A percentile compares a stretch with the other conserved stretches of the same genome.
These are phyloP conservation scores for Striga hermonthica DNA, from an alignment of 305 asterid genomes.

Conservation along the genomic window DNA sequence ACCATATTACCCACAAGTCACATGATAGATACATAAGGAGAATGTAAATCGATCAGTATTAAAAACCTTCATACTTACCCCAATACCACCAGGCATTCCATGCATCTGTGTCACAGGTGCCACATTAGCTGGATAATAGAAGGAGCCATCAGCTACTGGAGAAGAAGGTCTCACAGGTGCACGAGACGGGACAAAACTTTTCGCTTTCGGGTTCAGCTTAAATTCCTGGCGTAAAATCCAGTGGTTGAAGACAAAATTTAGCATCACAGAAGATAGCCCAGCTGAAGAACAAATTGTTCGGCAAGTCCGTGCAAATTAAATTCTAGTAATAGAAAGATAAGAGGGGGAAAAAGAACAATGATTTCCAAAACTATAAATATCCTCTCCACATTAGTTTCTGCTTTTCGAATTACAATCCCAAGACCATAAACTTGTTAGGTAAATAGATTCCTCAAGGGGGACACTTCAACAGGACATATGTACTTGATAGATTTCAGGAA, in stretches of 20 bases:
- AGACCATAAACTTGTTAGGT: not conserved
- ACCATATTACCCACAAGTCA: constrained; percentile 3
- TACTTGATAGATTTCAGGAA: not conserved
- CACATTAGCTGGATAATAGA: constrained; percentile 74
- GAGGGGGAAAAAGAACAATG: not conserved
- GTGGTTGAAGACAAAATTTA: constrained; percentile 25
- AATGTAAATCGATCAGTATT: constrained; percentile 24
- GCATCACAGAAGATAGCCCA: constrained; percentile 19
- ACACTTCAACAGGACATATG: not conserved
- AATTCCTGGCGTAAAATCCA: constrained; percentile 66
- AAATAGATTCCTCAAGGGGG: not conserved
- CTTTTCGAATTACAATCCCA: not conserved
- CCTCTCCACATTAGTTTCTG: not conserved
- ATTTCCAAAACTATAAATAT: not conserved
- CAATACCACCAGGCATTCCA: constrained; percentile 78
- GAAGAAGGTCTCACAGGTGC: constrained; percentile 70
- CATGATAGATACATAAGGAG: constrained; percentile 23
- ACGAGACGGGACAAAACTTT: constrained; percentile 78
- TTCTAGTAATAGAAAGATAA: constrained; percentile 1
- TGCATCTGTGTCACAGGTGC: constrained; percentile 69
- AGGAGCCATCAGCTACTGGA: constrained; percentile 69
- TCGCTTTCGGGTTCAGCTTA: constrained; percentile 80
- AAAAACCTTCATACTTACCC: constrained; percentile 50
- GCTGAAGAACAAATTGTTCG: not conserved
- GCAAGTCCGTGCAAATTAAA: not conserved